Percentiles rank a stretch among this genome's conserved stretches.
Evolutionary conservation across 495 filamentous ascomycete species (phyloP).

Genomic region (Cercophora newfieldiana): DNA sequence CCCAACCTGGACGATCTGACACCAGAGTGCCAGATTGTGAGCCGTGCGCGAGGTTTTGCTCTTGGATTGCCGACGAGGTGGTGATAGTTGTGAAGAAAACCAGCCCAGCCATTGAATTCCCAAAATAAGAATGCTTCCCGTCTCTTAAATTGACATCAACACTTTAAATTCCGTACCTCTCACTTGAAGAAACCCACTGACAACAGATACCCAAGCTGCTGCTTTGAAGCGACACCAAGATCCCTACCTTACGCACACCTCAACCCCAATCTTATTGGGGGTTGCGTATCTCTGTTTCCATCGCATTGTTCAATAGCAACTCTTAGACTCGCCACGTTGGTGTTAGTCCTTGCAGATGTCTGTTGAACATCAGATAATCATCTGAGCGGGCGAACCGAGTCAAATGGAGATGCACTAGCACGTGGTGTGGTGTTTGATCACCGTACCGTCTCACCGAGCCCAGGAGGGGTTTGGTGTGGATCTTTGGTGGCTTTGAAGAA

Average conservation of each 20-base stretch:
- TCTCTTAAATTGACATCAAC: too few relatives aligned
- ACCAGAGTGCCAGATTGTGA: background rate
- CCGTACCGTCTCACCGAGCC: background rate
- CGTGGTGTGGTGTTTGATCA: constrained; percentile 2
- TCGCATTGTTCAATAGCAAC: background rate
- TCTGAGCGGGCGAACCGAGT: background rate
- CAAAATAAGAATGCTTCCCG: too few relatives aligned
- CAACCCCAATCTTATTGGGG: too few relatives aligned
- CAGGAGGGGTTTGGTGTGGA: background rate
- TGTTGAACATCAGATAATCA: background rate
- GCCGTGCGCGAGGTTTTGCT: background rate
- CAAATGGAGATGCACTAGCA: background rate
- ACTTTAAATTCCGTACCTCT: background rate
- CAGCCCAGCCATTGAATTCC: too few relatives aligned
- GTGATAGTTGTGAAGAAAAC: background rate
- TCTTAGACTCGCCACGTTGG: background rate
- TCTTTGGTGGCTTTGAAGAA: background rate
- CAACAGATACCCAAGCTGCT: background rate
- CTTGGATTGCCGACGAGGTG: background rate
- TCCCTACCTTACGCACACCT: too few relatives aligned
- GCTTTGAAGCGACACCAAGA: background rate
- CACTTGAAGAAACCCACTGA: background rate
- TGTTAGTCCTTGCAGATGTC: background rate
- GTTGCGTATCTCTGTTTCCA: background rate
- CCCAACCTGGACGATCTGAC: background rate